Percentiles rank a stretch among this genome's conserved stretches.
phyloP scores from a whole-genome alignment of 2,329 filamentous ascomycete species.

The Pseudodiploospora longispora region DNA sequence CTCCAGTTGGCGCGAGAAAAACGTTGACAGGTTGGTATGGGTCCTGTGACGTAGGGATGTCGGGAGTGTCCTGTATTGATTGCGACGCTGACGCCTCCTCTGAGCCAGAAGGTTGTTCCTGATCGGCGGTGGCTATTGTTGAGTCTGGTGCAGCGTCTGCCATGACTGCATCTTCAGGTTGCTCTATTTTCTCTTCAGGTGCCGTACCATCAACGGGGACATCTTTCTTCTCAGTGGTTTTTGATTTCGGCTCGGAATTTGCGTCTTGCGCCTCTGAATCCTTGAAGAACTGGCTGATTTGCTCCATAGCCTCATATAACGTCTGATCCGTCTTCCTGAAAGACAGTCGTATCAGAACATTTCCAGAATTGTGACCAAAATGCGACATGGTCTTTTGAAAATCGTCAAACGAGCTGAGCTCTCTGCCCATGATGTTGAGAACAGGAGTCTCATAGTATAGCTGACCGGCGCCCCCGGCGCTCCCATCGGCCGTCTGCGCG shows the following conservation, averaged over 20 bases:
- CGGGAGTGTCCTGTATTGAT: slow-evolving; percentile 11
- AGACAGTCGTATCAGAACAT: slow-evolving; percentile 65
- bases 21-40: slow-evolving; percentile 53
- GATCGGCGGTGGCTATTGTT: not conserved
- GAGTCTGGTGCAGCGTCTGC: slow-evolving; percentile 10
- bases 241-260: slow-evolving; percentile 4
- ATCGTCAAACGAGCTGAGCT: slow-evolving; percentile 67
- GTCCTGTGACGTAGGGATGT: slow-evolving; percentile 16
- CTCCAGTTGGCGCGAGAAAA: slow-evolving; percentile 67
- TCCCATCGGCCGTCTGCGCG: slow-evolving; percentile 50
- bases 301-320: slow-evolving; percentile 73
- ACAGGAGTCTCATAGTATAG: slow-evolving; percentile 84
- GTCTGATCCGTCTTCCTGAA: slow-evolving; percentile 72
- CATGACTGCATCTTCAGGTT: slow-evolving; percentile 16
- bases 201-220: not conserved
- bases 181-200: slow-evolving; percentile 5
- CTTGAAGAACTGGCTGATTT: slow-evolving; percentile 71
- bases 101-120: not conserved
- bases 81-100: slow-evolving; percentile 8
- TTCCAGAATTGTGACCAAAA: slow-evolving; percentile 79
- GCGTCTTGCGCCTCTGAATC: slow-evolving; percentile 29
- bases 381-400: slow-evolving; percentile 85
- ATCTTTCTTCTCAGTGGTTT: slow-evolving; percentile 3
- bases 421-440: slow-evolving; percentile 73
- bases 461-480: slow-evolving; percentile 57